Evolutionary conservation across 2,329 filamentous ascomycete species (phyloP).

Genomic region (Fusarium kyushuense): DNA sequence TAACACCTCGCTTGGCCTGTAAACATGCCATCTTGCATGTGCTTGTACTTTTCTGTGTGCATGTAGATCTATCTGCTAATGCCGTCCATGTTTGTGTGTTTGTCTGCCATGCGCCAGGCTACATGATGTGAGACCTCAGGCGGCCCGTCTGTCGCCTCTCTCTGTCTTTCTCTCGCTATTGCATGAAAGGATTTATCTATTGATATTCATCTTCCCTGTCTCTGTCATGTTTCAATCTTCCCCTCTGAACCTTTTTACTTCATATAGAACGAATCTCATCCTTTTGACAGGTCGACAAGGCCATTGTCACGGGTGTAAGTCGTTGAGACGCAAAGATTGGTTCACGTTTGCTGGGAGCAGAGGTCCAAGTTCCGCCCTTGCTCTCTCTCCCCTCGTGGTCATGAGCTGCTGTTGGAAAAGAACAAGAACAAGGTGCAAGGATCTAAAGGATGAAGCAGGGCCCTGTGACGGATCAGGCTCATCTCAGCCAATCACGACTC

Average conservation of each 20-base stretch:
- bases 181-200: not conserved
- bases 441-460: slow-evolving; percentile 28
- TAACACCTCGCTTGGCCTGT: slow-evolving; percentile 4
- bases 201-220: slow-evolving; percentile 9
- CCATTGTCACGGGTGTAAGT: slow-evolving; percentile 34
- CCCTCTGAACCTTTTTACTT: slow-evolving; percentile 2
- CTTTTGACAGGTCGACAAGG: slow-evolving; percentile 12
- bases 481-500: slow-evolving; percentile 33
- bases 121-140: slow-evolving; percentile 38
- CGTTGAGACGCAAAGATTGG: slow-evolving; percentile 34
- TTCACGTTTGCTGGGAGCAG: slow-evolving; percentile 3
- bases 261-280: slow-evolving; percentile 9
- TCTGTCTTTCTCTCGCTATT: not conserved
- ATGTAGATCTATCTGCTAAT: slow-evolving; percentile 27
- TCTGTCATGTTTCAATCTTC: slow-evolving; percentile 1
- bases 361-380: slow-evolving; percentile 4
- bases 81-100: no score
- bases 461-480: slow-evolving; percentile 29
- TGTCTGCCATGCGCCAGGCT: slow-evolving; percentile 26
- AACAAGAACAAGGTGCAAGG: not conserved
- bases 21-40: slow-evolving; percentile 18
- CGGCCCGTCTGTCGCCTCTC: slow-evolving; percentile 26
- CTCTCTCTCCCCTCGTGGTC: not conserved
- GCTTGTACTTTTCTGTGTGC: not conserved
- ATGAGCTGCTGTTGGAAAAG: not conserved